phyloP scores from a whole-genome alignment of 2,329 filamentous ascomycete genomes.

The Aureobasidium sp. region DNA sequence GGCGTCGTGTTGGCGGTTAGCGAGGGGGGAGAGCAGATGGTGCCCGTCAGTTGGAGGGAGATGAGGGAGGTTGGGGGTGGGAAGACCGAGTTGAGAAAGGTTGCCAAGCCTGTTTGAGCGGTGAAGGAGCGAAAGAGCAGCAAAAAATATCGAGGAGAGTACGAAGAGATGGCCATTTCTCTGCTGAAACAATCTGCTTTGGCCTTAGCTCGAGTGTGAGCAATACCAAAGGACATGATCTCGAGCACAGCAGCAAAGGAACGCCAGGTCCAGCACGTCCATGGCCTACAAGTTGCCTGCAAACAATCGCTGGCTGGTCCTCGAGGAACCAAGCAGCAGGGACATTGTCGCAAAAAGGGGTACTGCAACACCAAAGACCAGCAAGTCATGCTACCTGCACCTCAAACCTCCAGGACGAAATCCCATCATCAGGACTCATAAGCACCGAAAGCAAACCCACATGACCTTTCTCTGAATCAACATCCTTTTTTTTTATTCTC shows the following conservation, averaged over 20 bases:
- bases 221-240: neutral
- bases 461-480: too few relatives aligned
- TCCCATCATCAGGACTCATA: too few relatives aligned
- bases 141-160: neutral
- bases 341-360: too few relatives aligned
- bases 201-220: neutral
- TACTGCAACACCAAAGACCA: too few relatives aligned
- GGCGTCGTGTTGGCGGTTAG: conserved; percentile 91
- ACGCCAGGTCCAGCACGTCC: neutral
- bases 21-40: conserved; percentile 71
- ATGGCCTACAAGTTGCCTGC: neutral
- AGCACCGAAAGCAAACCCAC: too few relatives aligned
- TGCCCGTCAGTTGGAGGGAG: conserved; percentile 90
- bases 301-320: neutral
- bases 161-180: neutral
- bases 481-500: too few relatives aligned
- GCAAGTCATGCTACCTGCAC: too few relatives aligned
- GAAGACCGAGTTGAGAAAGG: conserved; percentile 75
- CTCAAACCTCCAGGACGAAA: too few relatives aligned
- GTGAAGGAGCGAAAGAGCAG: neutral
- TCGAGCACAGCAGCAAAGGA: neutral
- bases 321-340: too few relatives aligned
- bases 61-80: conserved; percentile 72
- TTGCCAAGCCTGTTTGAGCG: conserved; percentile 72
- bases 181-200: neutral